These are phyloP conservation scores for Aphanoascus verrucosus DNA, from an alignment of 2,329 filamentous ascomycete genomes.

Conservation along the genomic window DNA sequence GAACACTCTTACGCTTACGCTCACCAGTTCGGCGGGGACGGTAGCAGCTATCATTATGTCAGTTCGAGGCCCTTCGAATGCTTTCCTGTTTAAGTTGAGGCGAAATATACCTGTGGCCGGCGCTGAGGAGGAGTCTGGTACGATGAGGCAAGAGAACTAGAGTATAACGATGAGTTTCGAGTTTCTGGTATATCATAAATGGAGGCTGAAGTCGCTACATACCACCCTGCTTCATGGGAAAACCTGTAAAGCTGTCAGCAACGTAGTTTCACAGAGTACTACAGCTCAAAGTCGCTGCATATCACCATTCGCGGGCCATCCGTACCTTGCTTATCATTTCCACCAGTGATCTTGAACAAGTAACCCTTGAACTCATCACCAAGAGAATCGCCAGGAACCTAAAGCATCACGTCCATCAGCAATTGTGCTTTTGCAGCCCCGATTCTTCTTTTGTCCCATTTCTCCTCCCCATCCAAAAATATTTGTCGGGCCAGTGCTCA, in stretches of 20 bases:
- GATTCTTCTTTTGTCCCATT: constrained; percentile 14
- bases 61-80: not conserved
- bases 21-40: constrained; percentile 93
- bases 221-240: constrained; percentile 99
- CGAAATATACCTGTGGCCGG: constrained; percentile 60
- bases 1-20: constrained; percentile 98
- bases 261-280: not conserved
- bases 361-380: constrained; percentile 99
- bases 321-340: constrained; percentile 97
- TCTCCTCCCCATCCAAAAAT: constrained; percentile 9
- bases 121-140: constrained; percentile 91
- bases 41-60: constrained; percentile 59
- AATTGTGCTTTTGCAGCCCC: constrained; percentile 21
- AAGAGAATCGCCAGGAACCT: constrained; percentile 87
- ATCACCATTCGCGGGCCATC: not conserved
- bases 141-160: constrained; percentile 80
- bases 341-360: constrained; percentile 98
- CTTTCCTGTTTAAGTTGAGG: not conserved
- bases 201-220: constrained; percentile 28
- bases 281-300: not conserved
- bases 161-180: not conserved
- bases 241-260: constrained; percentile 44
- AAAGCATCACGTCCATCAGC: constrained; percentile 21
- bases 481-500: constrained; percentile 26
- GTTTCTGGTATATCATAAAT: constrained; percentile 18